Evolutionary conservation across 2,329 filamentous ascomycete genomes (phyloP).

Genomic region (Arthrobotrys entomopaga): DNA sequence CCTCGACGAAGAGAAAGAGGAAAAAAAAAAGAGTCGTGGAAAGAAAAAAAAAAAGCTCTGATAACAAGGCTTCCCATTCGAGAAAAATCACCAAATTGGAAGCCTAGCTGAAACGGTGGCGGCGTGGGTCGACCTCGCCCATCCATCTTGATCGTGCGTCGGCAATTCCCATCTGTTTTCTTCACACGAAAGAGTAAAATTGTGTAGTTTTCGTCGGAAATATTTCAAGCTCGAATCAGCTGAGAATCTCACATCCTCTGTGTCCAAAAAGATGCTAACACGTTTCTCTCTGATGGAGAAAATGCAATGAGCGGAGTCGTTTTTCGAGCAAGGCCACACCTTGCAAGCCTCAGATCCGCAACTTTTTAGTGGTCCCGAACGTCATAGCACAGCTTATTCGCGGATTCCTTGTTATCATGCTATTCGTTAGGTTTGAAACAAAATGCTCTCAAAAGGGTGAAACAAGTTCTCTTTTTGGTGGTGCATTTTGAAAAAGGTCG

Average conservation of each 20-base stretch:
- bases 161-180: constrained; percentile 2
- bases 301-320: background rate
- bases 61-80: constrained; percentile 5
- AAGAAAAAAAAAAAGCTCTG: background rate
- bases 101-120: background rate
- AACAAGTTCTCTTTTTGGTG: constrained; percentile 31
- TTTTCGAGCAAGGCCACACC: no score
- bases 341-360: no score
- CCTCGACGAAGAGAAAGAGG: no score
- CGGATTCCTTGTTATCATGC: constrained; percentile 2
- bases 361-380: constrained; percentile 2
- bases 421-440: constrained; percentile 44
- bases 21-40: background rate
- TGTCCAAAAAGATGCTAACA: constrained; percentile 42
- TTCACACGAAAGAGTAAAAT: background rate
- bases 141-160: background rate
- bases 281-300: constrained; percentile 31
- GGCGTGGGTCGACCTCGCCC: background rate
- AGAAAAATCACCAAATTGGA: background rate
- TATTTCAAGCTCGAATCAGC: constrained; percentile 11
- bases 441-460: constrained; percentile 16
- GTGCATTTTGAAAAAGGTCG: background rate
- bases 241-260: constrained; percentile 1
- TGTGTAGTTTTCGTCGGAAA: constrained; percentile 5
- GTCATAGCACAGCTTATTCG: constrained; percentile 24